phyloP scores from a whole-genome alignment of 192 early-diverging fungal species.

The Radiomyces spectabilis region DNA sequence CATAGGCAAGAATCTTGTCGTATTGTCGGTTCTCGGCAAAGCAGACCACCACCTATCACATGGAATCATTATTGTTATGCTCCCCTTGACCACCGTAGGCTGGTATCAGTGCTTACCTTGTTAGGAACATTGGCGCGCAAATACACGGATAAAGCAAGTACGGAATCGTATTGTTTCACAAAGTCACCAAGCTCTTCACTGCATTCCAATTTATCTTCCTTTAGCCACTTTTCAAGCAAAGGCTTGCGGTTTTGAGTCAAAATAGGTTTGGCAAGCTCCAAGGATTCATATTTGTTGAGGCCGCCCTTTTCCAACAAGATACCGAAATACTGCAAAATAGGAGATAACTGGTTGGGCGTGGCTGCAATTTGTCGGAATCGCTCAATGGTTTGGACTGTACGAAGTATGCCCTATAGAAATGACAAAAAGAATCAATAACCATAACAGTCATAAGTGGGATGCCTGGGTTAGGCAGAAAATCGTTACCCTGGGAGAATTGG shows the following conservation, averaged over 20 bases:
- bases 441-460: too few relatives aligned
- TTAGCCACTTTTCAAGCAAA: slow-evolving; percentile 95
- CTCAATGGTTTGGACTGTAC: slow-evolving; percentile 91
- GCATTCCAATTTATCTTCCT: slow-evolving; percentile 97
- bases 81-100: background rate
- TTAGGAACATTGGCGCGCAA: slow-evolving; percentile 87
- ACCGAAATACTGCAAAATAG: slow-evolving; percentile 97
- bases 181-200: slow-evolving; percentile 98
- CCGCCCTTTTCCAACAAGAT: slow-evolving; percentile 90
- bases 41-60: slow-evolving; percentile 88
- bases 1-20: slow-evolving; percentile 93
- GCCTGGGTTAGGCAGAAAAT: too few relatives aligned
- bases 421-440: too few relatives aligned
- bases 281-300: slow-evolving; percentile 91
- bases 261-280: slow-evolving; percentile 90
- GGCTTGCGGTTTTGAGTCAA: slow-evolving; percentile 86
- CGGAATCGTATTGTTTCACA: slow-evolving; percentile 84
- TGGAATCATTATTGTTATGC: slow-evolving; percentile 2
- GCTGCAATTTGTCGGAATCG: slow-evolving; percentile 82
- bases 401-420: slow-evolving; percentile 89
- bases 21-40: slow-evolving; percentile 95
- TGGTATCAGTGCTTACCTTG: slow-evolving; percentile 65
- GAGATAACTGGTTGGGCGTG: slow-evolving; percentile 71
- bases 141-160: slow-evolving; percentile 92
- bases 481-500: slow-evolving; percentile 81